Percentiles rank a stretch among this genome's conserved stretches.
Conservation (phyloP, 331 rosid species). For the Rosa hybrid region DNA sequence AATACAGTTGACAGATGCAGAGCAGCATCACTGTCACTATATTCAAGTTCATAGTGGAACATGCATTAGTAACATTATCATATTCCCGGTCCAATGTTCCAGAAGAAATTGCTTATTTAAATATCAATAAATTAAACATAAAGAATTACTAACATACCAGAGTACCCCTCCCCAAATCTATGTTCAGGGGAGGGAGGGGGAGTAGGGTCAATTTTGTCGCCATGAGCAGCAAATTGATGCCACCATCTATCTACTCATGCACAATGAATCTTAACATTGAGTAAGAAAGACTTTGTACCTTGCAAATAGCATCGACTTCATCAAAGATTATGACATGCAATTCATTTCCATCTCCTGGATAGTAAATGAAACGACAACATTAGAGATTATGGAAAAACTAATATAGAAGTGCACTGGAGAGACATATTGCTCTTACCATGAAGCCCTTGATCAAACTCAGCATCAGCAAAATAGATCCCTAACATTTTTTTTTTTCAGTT, state of each 20-base stretch:
- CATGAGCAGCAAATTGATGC: neutral
- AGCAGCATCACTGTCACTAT: neutral
- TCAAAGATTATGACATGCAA: slow-evolving; percentile 98
- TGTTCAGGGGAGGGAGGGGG: too few species aligned
- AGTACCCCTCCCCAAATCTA: too few species aligned
- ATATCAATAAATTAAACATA: too few species aligned
- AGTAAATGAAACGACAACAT: slow-evolving; percentile 27
- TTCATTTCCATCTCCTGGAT: slow-evolving; percentile 90
- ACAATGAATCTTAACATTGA: slow-evolving; percentile 3
- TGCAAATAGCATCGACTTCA: slow-evolving; percentile 98
- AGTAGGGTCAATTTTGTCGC: too few species aligned
- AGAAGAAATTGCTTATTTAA: too few species aligned
- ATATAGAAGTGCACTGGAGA: slow-evolving; percentile 19
- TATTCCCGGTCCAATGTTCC: too few species aligned
- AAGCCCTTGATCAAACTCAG: slow-evolving; percentile 87
- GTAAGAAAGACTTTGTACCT: slow-evolving; percentile 51
- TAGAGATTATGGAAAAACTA: slow-evolving; percentile 30
- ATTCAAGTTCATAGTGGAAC: neutral
- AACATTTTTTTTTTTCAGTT: slow-evolving; percentile 58
- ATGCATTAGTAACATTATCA: too few species aligned
- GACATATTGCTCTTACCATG: slow-evolving; percentile 53
- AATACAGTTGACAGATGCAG: neutral
- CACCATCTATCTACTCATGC: neutral
- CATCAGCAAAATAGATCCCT: slow-evolving; percentile 98
- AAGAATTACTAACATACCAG: too few species aligned